Evolutionary conservation across 2,329 filamentous ascomycete species (phyloP).

Genomic region (Colletotrichum liaoningense): DNA sequence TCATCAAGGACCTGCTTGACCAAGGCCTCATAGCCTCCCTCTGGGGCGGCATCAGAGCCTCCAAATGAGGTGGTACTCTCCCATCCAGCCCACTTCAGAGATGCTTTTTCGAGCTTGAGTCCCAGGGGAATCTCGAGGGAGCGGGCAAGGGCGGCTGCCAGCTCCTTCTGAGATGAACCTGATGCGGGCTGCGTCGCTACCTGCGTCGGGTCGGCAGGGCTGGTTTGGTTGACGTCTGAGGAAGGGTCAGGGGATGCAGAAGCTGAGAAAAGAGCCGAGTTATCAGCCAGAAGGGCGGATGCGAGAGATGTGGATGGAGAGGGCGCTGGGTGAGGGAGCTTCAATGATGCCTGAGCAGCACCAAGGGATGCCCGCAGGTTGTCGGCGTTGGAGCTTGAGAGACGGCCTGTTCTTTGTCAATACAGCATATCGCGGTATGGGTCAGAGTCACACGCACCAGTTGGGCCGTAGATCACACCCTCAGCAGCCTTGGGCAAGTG

Average conservation of each 20-base stretch:
- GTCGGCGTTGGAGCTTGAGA: conserved; percentile 18
- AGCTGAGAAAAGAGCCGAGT: conserved; percentile 16
- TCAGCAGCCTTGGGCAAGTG: conserved; percentile 28
- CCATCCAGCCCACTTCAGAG: conserved; percentile 33
- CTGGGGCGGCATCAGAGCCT: conserved; percentile 31
- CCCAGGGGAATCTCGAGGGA: conserved; percentile 32
- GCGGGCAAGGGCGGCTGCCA: conserved; percentile 27
- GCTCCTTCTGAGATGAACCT: conserved; percentile 1
- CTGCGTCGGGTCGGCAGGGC: neutral
- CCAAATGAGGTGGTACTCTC: conserved; percentile 22
- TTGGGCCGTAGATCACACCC: conserved; percentile 29
- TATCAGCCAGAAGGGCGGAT: conserved; percentile 19
- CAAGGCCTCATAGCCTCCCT: conserved; percentile 30
- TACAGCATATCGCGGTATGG: neutral
- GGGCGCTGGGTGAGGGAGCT: conserved; percentile 26
- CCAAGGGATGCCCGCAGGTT: conserved; percentile 24
- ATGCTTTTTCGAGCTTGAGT: conserved; percentile 33
- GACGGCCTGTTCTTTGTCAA: conserved; percentile 21
- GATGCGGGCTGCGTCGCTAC: neutral
- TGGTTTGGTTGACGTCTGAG: neutral
- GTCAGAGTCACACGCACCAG: neutral
- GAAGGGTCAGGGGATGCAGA: neutral
- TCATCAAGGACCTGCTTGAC: conserved; percentile 28
- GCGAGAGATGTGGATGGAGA: conserved; percentile 24
- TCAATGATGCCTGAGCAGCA: conserved; percentile 23